A percentile compares a stretch with the other conserved stretches of the same genome.
phyloP scores from a whole-genome alignment of 2,329 filamentous ascomycete genomes.

The Teratosphaeria epicoccoides region DNA sequence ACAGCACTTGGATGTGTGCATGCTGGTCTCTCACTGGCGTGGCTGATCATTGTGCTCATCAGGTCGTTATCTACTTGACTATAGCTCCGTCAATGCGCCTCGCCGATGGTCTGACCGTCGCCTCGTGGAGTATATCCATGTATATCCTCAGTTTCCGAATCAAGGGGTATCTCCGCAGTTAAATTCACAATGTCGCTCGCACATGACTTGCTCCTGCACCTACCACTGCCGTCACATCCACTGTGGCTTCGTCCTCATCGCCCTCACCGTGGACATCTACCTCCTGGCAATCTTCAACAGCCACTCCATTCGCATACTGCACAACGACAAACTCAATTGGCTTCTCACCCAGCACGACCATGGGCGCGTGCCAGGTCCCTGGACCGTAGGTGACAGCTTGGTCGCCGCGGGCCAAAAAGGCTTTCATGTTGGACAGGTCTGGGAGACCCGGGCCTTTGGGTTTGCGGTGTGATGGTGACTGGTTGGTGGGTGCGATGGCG shows the following conservation, averaged over 20 bases:
- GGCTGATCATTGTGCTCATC: no score
- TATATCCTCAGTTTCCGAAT: no score
- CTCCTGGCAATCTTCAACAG: constrained; percentile 79
- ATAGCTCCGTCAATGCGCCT: no score
- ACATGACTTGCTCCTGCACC: background rate
- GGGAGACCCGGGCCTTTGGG: constrained; percentile 50
- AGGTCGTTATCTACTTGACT: no score
- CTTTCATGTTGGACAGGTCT: constrained; percentile 57
- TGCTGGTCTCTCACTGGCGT: no score
- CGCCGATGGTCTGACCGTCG: no score
- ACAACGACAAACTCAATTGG: constrained; percentile 78
- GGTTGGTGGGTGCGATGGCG: constrained; percentile 20
- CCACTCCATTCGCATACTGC: constrained; percentile 78
- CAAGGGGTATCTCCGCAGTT: background rate
- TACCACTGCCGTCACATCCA: background rate
- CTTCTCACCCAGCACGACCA: constrained; percentile 68
- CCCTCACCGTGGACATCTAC: constrained; percentile 32
- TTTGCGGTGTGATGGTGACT: constrained; percentile 11
- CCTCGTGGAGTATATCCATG: no score
- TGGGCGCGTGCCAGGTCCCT: constrained; percentile 93
- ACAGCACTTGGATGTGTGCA: no score
- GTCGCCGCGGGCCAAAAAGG: constrained; percentile 65
- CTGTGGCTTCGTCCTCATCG: background rate
- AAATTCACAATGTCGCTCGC: background rate
- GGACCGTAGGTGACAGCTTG: constrained; percentile 88